Conservation (phyloP, 768 basidiomycete genomes). For the Naganishia onofrii region DNA sequence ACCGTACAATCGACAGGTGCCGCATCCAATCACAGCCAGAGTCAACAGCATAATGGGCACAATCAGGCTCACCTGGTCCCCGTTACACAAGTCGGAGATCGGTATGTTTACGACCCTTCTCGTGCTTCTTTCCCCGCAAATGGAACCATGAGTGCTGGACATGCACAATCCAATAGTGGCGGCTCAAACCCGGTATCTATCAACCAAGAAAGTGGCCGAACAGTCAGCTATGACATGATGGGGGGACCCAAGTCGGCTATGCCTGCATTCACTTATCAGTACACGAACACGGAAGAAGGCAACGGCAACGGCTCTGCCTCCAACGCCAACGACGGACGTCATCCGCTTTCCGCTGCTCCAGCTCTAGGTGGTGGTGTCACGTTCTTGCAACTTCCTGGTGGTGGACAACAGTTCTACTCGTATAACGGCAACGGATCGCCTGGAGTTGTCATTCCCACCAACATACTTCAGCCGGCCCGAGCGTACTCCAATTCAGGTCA, state of each 20-base stretch:
- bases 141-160: not conserved
- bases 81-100: slow-evolving; percentile 19
- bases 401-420: slow-evolving; percentile 18
- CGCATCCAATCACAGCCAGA: slow-evolving; percentile 10
- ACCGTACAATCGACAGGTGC: slow-evolving; percentile 10
- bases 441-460: slow-evolving; percentile 9
- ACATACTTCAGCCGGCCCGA: slow-evolving; percentile 15
- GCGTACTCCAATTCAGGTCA: not conserved
- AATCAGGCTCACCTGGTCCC: slow-evolving; percentile 20
- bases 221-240: not conserved
- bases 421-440: slow-evolving; percentile 9
- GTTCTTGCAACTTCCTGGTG: slow-evolving; percentile 18
- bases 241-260: slow-evolving; percentile 10
- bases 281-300: slow-evolving; percentile 1
- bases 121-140: not conserved
- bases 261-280: slow-evolving; percentile 17
- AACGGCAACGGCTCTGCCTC: not conserved
- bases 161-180: not conserved
- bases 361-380: slow-evolving; percentile 25
- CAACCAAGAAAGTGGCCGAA: not conserved
- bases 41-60: not conserved
- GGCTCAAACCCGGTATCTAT: slow-evolving; percentile 13
- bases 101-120: slow-evolving; percentile 2
- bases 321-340: not conserved
- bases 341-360: slow-evolving; percentile 1